phyloP scores from a whole-genome alignment of 2,329 filamentous ascomycete species.

The Paradendryphiella salina region DNA sequence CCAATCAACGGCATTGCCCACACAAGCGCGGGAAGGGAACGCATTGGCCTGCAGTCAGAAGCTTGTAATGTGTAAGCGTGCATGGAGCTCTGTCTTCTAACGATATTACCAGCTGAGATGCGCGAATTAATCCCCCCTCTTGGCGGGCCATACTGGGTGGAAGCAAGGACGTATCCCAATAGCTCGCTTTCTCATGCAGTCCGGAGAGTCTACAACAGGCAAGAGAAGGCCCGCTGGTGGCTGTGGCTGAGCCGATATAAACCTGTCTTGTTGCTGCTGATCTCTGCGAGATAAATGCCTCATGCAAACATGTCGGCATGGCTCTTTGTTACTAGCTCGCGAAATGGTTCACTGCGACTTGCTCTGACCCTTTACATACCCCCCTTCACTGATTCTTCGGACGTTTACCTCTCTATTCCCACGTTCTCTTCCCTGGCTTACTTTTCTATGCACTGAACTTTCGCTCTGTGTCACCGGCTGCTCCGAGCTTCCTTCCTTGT shows the following conservation, averaged over 20 bases:
- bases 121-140: slow-evolving; percentile 2
- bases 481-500: not conserved
- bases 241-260: not conserved
- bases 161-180: not conserved
- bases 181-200: not conserved
- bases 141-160: not conserved
- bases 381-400: not conserved
- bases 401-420: not conserved
- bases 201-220: not conserved
- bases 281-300: slow-evolving; percentile 3
- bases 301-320: not conserved
- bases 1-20: not conserved
- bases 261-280: not conserved
- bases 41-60: not conserved
- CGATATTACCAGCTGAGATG: not conserved
- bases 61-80: not conserved
- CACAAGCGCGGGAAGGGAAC: too few species aligned
- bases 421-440: not conserved
- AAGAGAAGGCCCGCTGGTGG: not conserved
- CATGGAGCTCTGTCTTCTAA: not conserved
- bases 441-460: not conserved
- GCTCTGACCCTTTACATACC: not conserved
- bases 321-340: not conserved
- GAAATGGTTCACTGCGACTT: not conserved
- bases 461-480: not conserved